These are phyloP conservation scores for Pinus tabuliformis DNA, from an alignment of 75 land plant species.

Conservation along the genomic window DNA sequence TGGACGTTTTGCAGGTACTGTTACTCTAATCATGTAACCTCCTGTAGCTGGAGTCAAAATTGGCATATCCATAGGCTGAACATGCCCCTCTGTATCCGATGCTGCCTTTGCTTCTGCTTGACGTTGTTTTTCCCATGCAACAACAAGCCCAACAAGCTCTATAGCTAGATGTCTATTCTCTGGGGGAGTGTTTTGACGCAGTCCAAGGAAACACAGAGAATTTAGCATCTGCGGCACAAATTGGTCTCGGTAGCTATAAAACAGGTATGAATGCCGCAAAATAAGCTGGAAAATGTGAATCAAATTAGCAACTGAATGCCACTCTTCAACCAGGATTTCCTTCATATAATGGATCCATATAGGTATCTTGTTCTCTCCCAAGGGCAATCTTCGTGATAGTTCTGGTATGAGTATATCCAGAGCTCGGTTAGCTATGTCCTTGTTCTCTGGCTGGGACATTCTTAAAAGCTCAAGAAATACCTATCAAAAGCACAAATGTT, in stretches of 20 bases:
- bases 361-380: constrained; percentile 82
- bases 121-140: constrained; percentile 90
- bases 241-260: constrained; percentile 89
- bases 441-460: constrained; percentile 94
- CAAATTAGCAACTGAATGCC: constrained; percentile 90
- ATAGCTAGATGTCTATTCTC: constrained; percentile 97
- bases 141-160: constrained; percentile 96
- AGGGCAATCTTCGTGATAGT: constrained; percentile 75
- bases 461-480: constrained; percentile 95
- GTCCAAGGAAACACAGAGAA: constrained; percentile 81
- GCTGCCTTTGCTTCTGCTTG: constrained; percentile 76
- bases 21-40: constrained; percentile 13
- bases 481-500: constrained; percentile 20
- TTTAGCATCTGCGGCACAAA: constrained; percentile 99
- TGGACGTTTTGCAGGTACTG: constrained; percentile 40
- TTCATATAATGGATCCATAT: constrained; percentile 97
- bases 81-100: constrained; percentile 37
- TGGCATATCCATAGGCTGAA: constrained; percentile 38
- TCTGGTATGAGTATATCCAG: constrained; percentile 98
- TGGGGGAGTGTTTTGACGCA: constrained; percentile 75
- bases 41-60: constrained; percentile 25
- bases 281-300: constrained; percentile 95
- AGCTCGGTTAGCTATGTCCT: constrained; percentile 85
- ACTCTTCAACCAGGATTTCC: constrained; percentile 94
- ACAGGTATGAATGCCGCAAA: constrained; percentile 91